Base-by-base conservation (phyloP, 2,329 filamentous ascomycete genomes). In the Bertia moriformis region DNA sequence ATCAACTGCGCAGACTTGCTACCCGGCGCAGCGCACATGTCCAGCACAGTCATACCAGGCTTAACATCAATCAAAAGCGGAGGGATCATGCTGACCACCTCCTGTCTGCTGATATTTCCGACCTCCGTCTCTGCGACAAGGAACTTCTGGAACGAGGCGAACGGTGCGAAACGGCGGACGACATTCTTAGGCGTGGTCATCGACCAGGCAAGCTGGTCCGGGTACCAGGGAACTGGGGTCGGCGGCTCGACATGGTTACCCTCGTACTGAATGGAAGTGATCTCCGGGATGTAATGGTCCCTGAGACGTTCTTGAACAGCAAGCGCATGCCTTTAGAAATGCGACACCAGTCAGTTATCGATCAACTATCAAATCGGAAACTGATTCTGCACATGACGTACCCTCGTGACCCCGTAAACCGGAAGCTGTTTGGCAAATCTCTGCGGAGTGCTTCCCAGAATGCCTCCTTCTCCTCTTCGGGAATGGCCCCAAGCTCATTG, bases 151-250 rank as follows among this genome's bases (percentile, higher is more conserved):
- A 98, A 96, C 19, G 84, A 82, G 38, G 87, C 80, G 57, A 98
- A 98, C 2, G 91, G 91, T 24, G 85, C 78, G 59, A 93, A 94
- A 55, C 88, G 88, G 51, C 91, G 82, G 45, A 98, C 74, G 47
- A 96, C 81, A 54, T 93, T 88, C 70, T 96, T 98, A 45, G 91
- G 86, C 4, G 89, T 96, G 36, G 88, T 94, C 87, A 96, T 96
- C 60, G 79, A 87, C 83, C 93, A 98, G 38, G 91, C 91, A 44
- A 98, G 77, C 53, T 85, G 76, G 54, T 96, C 87, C 32, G 91
- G 91, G 57, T 94, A 98, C 86, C 89, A 96, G 20, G 78, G 66
- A 41, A 98, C 81, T 1, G 84, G 73, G 54, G 75, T 69, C 7
- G 91, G 91, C 12, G 91, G 77, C 44, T 88, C 77, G 47, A 96